A percentile compares a stretch with the other conserved stretches of the same genome.
phyloP scores from a whole-genome alignment of 2,329 filamentous ascomycete species.

The Colletotrichum falcatum region DNA sequence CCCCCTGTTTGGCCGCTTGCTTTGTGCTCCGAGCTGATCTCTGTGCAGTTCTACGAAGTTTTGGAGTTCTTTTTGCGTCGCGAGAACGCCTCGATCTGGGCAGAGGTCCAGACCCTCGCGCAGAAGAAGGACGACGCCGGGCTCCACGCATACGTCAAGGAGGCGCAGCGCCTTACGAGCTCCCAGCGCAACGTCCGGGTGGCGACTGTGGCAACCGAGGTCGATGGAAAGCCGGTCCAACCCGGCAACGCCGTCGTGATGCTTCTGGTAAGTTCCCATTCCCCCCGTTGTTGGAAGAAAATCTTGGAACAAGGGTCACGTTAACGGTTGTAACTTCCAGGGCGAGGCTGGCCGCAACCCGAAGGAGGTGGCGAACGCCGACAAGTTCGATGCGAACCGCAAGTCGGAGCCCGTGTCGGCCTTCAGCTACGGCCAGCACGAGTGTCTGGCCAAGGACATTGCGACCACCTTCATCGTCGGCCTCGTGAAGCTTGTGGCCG shows the following conservation, averaged over 20 bases:
- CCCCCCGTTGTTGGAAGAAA: too few relatives aligned
- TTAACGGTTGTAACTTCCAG: constrained; percentile 41
- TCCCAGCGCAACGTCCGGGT: constrained; percentile 54
- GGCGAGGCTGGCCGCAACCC: constrained; percentile 54
- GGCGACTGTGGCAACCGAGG: constrained; percentile 48
- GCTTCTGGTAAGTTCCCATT: constrained; percentile 53
- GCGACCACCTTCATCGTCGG: constrained; percentile 55
- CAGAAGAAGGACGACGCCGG: constrained; percentile 50
- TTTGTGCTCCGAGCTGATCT: background rate
- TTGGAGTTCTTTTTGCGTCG: constrained; percentile 56
- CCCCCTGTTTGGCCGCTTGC: background rate
- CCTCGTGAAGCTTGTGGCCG: constrained; percentile 56
- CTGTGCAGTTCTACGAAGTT: constrained; percentile 56
- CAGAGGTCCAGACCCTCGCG: constrained; percentile 55
- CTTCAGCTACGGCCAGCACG: constrained; percentile 60
- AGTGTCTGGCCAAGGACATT: constrained; percentile 58
- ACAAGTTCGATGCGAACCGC: constrained; percentile 58
- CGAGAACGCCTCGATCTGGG: constrained; percentile 56
- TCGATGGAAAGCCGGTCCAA: constrained; percentile 54
- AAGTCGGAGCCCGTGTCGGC: constrained; percentile 54
- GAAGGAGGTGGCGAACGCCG: constrained; percentile 51
- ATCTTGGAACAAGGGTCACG: too few relatives aligned
- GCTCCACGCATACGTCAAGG: constrained; percentile 53
- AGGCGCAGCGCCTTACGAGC: constrained; percentile 56
- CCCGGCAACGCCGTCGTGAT: constrained; percentile 56